Evolutionary conservation across 139 green algal species (phyloP), one percentile per base, ranked within the genome.

Genomic region (Tetratostichococcus sp.): DNA sequence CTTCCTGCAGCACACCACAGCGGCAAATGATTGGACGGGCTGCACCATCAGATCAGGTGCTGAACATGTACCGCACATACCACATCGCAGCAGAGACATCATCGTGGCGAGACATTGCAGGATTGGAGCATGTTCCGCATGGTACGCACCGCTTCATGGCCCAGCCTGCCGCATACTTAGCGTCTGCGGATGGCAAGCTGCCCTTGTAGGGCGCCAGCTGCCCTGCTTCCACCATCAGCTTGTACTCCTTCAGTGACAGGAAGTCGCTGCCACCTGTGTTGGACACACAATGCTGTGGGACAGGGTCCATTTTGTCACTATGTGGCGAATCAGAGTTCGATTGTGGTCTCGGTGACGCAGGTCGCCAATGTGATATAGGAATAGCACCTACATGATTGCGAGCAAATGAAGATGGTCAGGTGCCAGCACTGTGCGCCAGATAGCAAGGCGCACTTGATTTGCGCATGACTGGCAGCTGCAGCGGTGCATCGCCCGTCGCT

Each of bases 231-330:
- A 62, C 50, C 50, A 62, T 62, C 50, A 62, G 50, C 50, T 62
- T 62, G 50, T 62, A 62, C 50, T 62, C 50, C 50, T 62, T 62
- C 50, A 62, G 50, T 17, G 50, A n/a, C 50, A 62, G 50, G 50
- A 62, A 62, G 14, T 62, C 50, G 50, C 50, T 17, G 11, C 50
- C 19, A 26, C 50, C 50, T 62, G 50, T 26, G 39, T 22, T 22
- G 8, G 8, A 50, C 39, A 14, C 39, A 50, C n/a, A n/a, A n/a
- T n/a, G n/a, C n/a, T n/a, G n/a, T n/a, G n/a, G n/a, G n/a, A n/a
- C n/a, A n/a, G n/a, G n/a, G n/a, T n/a, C n/a, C n/a, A n/a, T n/a
- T n/a, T n/a, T n/a, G n/a, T n/a, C n/a, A n/a, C n/a, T n/a, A n/a
- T n/a, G n/a, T n/a, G n/a, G n/a, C n/a, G n/a, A n/a, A n/a, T n/a